Evolutionary conservation across 2,329 filamentous ascomycete genomes (phyloP).

Genomic region (Fusarium albidum): DNA sequence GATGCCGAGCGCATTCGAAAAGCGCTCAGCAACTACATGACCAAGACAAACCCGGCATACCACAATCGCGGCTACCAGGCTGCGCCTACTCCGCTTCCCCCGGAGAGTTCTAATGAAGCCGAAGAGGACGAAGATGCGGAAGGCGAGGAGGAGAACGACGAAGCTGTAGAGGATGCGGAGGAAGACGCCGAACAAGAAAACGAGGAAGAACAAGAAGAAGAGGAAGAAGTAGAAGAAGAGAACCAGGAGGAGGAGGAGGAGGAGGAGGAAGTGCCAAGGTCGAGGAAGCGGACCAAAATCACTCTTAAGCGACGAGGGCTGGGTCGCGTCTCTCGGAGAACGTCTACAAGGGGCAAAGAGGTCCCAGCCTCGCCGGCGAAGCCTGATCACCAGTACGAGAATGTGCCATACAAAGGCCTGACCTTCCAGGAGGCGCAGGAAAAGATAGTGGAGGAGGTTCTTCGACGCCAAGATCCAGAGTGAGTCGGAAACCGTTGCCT

Average conservation of each 20-base stretch:
- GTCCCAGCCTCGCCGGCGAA: conserved; percentile 50
- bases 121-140: conserved; percentile 42
- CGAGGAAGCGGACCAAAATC: conserved; percentile 50
- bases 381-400: conserved; percentile 62
- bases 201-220: conserved; percentile 41
- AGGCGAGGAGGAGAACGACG: conserved; percentile 43
- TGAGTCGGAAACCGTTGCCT: conserved; percentile 47
- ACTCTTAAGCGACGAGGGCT: conserved; percentile 50
- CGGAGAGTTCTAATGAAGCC: conserved; percentile 42
- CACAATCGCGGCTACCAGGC: conserved; percentile 72
- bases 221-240: conserved; percentile 41
- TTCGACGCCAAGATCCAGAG: conserved; percentile 73
- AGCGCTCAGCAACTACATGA: conserved; percentile 87
- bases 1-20: conserved; percentile 90
- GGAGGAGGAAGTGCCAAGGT: conserved; percentile 41
- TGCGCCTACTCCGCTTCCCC: conserved; percentile 75
- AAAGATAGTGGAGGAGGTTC: conserved; percentile 79
- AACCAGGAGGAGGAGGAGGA: conserved; percentile 44
- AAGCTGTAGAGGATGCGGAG: conserved; percentile 45
- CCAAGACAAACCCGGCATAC: conserved; percentile 85
- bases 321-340: conserved; percentile 46
- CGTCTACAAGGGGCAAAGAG: conserved; percentile 42
- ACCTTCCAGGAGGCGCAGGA: conserved; percentile 87
- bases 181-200: conserved; percentile 42
- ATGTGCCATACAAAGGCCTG: conserved; percentile 72